phyloP scores from a whole-genome alignment of 2,329 filamentous ascomycete species.

The Colletotrichum siamense region DNA sequence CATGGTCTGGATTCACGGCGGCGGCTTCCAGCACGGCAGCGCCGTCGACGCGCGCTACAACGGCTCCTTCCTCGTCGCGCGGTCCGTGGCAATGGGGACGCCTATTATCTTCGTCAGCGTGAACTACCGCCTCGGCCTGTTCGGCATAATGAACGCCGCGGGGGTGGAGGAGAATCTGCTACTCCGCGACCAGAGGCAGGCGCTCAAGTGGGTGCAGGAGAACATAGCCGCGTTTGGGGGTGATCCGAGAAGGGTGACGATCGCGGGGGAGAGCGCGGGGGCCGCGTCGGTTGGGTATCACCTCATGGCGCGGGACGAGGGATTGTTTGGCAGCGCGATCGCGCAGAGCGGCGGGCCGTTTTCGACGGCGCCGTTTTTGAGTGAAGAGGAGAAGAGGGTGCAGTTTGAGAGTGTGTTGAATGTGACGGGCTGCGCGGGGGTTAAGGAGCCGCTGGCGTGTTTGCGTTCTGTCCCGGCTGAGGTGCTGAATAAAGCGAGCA shows the following conservation, averaged over 20 bases:
- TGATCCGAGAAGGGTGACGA: conserved; percentile 54
- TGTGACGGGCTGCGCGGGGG: background rate
- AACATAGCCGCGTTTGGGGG: conserved; percentile 60
- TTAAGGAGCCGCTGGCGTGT: rapidly evolving
- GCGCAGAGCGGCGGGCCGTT: conserved; percentile 2
- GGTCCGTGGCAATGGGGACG: conserved; percentile 45
- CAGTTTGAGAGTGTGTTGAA: background rate
- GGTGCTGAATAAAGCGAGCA: background rate
- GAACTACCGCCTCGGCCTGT: conserved; percentile 51
- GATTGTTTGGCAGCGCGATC: conserved; percentile 52
- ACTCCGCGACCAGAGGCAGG: conserved; percentile 55
- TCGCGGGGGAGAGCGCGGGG: conserved; percentile 60
- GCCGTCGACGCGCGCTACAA: conserved; percentile 59
- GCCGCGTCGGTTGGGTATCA: conserved; percentile 53
- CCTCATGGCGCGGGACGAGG: conserved; percentile 44
- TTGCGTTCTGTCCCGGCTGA: background rate
- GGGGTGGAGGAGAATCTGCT: conserved; percentile 42
- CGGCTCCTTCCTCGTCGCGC: conserved; percentile 60
- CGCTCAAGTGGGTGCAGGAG: conserved; percentile 57
- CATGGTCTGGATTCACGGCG: conserved; percentile 37
- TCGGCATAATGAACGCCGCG: conserved; percentile 49
- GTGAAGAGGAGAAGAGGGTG: background rate
- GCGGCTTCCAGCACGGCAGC: conserved; percentile 45
- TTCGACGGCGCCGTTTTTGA: background rate
- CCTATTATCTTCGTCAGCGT: conserved; percentile 51